Evolutionary conservation across 2,329 filamentous ascomycete genomes (phyloP), one percentile per base, ranked within the genome.

Genomic region (Sporothrix sp.): DNA sequence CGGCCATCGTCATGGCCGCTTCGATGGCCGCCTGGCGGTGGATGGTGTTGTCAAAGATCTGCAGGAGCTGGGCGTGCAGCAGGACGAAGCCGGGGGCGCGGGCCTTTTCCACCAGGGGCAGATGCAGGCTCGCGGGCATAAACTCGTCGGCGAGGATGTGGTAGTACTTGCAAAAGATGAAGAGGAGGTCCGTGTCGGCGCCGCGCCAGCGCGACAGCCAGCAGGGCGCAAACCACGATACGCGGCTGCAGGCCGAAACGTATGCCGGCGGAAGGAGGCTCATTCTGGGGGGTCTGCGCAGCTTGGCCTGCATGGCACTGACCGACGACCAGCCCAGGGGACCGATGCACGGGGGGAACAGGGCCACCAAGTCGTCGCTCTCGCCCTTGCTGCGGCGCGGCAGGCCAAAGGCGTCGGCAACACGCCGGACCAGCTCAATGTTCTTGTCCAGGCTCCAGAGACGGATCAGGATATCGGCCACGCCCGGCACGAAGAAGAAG

Each of bases 121-220:
- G 61, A 4, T 69, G 70, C n/a, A 58, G 47, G 27, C 36, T 39
- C 0, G 67, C 59, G 0, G 83, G 81, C 58, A 85, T 71, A 57
- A 85, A 85, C 53, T 93, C 86, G 36, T 86, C 80, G 4, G 83
- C 75, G 3, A 96, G 72, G 18, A 91, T 76, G 64, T 91, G 85
- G 59, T 85, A 94, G 63, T 93, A 84, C 66, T 95, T 95, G 68
- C 82, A 80, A 61, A 96, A 96, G 39, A 94, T 84, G 67, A 91
- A 95, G 63, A 95, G 87, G 30, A 96, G 71, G 61, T 95, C 90
- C 4, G 85, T 94, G 59, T 95, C 89, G 2, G 82, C 80, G 13
- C 90, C 90, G 54, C 81, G 84, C 90, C 90, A 96, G 54, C 88
- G 80, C 35, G 84, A 79, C 7, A 87, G 72, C 90, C 90, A 96